Base-by-base conservation (phyloP, 2,329 filamentous ascomycete genomes). In the Nannizzia gypsea region DNA sequence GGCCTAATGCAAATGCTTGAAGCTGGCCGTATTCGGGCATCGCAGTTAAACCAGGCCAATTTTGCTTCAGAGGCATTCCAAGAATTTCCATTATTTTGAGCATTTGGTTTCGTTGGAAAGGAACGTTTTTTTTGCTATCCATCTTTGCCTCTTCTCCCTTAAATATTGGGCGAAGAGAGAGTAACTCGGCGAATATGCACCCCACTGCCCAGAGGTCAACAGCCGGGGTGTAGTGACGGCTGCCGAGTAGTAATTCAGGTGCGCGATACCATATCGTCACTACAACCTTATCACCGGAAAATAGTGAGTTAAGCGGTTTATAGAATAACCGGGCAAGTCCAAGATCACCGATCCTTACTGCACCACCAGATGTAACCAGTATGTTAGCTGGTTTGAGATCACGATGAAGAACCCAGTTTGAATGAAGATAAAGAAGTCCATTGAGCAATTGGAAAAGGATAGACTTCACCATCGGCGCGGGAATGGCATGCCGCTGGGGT, bases 231-330 rank as follows among this genome's bases (percentile, higher is more conserved):
- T 99, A 99, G 73, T 99, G 93, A n/a, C 89, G 83, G 56, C 87
- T 90, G 1, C 93, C 93, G 2, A 99, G 83, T 1, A 99, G 83
- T 3, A 99, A 80, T 73, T 99, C 93, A 0, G 93, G 93, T 0
- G 93, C 93, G 22, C 93, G 89, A 69, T 99, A 99, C 93, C 93
- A 99, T 64, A 99, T 99, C 0, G 93, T 99, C 13, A 99, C 93
- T 58, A 99, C 93, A 1, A 99, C 93, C 72, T 99, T 99, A 67
- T 99, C 93, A 58, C 93, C 93, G 17, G 84, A 88, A 73, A 93
- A 99, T 1, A 99, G 81, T 0, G 89, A 89, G 68, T 95, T 90
- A 0, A 97, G 78, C 0, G 93, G 93, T 70, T 97, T 96, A 76
- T 93, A 87, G 74, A 97, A 97, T 1, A 96, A 80, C 17, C 93